phyloP scores from a whole-genome alignment of 192 early-diverging fungal genomes.

The Entomortierella parvispora region DNA sequence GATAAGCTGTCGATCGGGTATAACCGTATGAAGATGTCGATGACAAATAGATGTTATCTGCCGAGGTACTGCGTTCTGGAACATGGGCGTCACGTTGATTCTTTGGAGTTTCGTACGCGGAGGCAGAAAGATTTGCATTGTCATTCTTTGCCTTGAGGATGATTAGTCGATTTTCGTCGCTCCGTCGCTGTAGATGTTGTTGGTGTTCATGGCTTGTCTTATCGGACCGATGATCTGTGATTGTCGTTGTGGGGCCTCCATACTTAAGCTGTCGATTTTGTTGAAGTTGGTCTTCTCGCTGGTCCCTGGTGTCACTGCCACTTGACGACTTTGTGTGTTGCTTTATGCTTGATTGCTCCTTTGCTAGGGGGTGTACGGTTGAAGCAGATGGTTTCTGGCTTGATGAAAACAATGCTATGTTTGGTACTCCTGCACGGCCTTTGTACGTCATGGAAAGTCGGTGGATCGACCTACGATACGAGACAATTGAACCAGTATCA shows the following conservation, averaged over 20 bases:
- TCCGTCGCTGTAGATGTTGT: too few relatives aligned
- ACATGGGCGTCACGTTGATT: constrained; percentile 4
- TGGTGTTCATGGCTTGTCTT: background rate
- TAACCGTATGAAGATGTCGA: background rate
- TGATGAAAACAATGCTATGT: constrained; percentile 33
- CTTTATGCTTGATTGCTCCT: too few relatives aligned
- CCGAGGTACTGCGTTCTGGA: constrained; percentile 30
- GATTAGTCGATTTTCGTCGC: too few relatives aligned
- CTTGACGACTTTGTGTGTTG: too few relatives aligned
- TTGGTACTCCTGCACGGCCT: constrained; percentile 29
- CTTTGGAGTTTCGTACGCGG: background rate
- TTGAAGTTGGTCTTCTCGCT: constrained; percentile 2
- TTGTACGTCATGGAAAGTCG: constrained; percentile 40
- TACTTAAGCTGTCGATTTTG: constrained; percentile 2
- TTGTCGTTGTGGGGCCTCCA: background rate
- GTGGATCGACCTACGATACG: constrained; percentile 36
- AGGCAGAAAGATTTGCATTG: background rate
- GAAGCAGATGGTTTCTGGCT: constrained; percentile 29
- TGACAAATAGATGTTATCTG: constrained; percentile 13
- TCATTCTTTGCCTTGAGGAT: too few relatives aligned
- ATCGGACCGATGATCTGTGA: background rate
- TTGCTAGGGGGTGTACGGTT: background rate
- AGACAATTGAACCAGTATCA: constrained; percentile 38
- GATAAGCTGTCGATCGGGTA: constrained; percentile 7
- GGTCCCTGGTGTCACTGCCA: constrained; percentile 17